A percentile compares a stretch with the other conserved stretches of the same genome.
These are phyloP conservation scores for Blastocystis sp. DNA, from an alignment of 352 stramenopile species.

Conservation along the genomic window DNA sequence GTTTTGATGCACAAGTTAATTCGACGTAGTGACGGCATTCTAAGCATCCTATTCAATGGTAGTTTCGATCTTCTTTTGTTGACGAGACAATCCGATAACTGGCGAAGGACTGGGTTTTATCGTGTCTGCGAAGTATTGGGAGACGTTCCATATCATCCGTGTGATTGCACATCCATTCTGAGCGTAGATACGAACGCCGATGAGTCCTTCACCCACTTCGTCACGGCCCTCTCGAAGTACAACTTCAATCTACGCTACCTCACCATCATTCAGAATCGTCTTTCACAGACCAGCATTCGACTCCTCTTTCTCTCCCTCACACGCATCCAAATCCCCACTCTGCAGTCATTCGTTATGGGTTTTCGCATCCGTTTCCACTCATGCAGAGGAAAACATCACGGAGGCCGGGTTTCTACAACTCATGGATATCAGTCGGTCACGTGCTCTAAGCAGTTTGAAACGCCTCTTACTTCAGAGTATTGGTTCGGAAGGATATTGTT, in stretches of 20 bases:
- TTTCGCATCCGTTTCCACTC: neutral
- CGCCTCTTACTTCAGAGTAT: neutral
- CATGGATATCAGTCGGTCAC: neutral
- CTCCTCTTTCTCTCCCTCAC: neutral
- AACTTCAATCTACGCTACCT: conserved; percentile 12
- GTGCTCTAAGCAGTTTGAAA: neutral
- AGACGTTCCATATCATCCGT: conserved; percentile 31
- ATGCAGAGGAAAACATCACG: neutral
- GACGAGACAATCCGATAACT: conserved; percentile 27
- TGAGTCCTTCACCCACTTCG: neutral
- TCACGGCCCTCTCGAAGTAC: neutral
- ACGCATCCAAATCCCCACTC: neutral
- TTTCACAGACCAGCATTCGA: neutral
- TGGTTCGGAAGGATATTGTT: neutral
- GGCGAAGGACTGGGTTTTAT: conserved; percentile 37
- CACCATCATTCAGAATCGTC: neutral
- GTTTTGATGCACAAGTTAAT: conserved; percentile 10
- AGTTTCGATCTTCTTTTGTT: neutral
- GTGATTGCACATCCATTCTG: neutral
- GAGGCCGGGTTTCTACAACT: neutral
- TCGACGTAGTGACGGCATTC: conserved; percentile 19
- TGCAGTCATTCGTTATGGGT: conserved; percentile 23
- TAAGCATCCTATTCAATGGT: conserved; percentile 12
- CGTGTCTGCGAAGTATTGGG: conserved; percentile 37
- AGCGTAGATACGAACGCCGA: conserved; percentile 13